phyloP scores from a whole-genome alignment of 306 rosid genomes.

The Prunus fruticosa region DNA sequence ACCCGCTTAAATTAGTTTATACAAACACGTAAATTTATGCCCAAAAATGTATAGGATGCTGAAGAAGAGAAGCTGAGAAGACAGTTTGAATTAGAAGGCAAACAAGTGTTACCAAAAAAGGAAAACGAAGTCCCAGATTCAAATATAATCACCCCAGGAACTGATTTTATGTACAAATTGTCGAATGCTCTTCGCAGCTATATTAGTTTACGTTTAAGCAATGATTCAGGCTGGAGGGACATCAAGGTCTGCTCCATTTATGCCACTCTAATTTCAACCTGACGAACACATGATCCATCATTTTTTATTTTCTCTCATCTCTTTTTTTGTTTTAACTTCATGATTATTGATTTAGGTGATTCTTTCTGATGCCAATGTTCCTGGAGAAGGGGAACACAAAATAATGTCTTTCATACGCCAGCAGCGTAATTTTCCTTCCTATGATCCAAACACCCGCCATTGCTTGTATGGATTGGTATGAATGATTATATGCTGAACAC shows the following conservation, averaged over 20 bases:
- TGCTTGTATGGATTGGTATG: constrained; percentile 60
- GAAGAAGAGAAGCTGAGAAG: constrained; percentile 38
- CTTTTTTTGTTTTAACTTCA: background rate
- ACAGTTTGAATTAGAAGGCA: constrained; percentile 50
- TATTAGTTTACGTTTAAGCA: constrained; percentile 20
- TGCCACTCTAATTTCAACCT: background rate
- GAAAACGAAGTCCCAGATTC: constrained; percentile 42
- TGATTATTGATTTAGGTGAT: background rate
- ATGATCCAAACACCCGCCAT: constrained; percentile 51
- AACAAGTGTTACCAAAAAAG: constrained; percentile 34
- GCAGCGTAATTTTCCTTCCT: constrained; percentile 33
- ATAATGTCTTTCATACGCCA: constrained; percentile 41
- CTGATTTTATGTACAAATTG: constrained; percentile 48
- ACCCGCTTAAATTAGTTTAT: background rate
- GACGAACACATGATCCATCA: background rate
- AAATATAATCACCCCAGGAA: constrained; percentile 56
- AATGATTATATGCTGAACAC: background rate
- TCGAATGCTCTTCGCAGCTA: constrained; percentile 45
- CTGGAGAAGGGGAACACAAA: constrained; percentile 75
- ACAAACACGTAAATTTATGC: background rate
- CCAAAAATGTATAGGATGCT: constrained; percentile 27
- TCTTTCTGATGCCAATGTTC: constrained; percentile 17
- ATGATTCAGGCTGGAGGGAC: constrained; percentile 36
- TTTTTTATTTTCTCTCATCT: background rate
- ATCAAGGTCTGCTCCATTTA: constrained; percentile 28